phyloP scores from a whole-genome alignment of 176 grass and related monocot species.

The Alloteropsis semialata region DNA sequence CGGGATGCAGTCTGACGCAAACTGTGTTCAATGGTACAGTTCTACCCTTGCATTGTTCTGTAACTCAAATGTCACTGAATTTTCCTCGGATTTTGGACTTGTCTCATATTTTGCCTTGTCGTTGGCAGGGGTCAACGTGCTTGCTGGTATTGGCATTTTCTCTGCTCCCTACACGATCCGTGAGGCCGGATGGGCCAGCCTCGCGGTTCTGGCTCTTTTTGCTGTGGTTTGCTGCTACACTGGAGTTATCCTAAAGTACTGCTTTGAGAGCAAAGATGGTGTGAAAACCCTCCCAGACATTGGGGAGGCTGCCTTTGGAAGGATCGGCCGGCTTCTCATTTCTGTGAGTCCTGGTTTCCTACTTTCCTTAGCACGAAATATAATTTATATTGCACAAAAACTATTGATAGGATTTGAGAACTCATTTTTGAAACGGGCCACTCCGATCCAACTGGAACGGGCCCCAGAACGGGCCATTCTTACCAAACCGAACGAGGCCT shows the following conservation, averaged over 20 bases:
- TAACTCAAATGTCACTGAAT: not conserved
- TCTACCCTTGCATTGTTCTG: not conserved
- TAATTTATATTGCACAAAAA: no score
- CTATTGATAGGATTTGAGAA: no score
- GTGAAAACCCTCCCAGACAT: constrained; percentile 86
- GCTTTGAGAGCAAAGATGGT: constrained; percentile 87
- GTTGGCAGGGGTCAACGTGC: constrained; percentile 71
- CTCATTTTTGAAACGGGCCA: no score
- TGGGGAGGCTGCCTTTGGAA: constrained; percentile 87
- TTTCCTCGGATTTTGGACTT: not conserved
- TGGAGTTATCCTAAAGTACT: constrained; percentile 65
- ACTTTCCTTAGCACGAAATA: no score
- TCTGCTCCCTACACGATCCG: constrained; percentile 72
- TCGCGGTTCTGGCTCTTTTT: constrained; percentile 60
- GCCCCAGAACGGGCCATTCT: no score
- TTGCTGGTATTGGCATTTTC: constrained; percentile 86
- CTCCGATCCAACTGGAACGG: no score
- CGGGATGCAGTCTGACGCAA: constrained; percentile 74
- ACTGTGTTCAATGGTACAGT: constrained; percentile 87
- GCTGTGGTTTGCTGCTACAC: constrained; percentile 74
- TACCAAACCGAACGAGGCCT: no score
- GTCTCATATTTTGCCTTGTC: not conserved
- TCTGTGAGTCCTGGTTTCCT: constrained; percentile 84
- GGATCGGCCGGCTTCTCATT: constrained; percentile 72
- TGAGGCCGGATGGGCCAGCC: constrained; percentile 73